A percentile compares a stretch with the other conserved stretches of the same genome.
phyloP scores from a whole-genome alignment of 2,329 filamentous ascomycete genomes.

The Geosmithia flava region DNA sequence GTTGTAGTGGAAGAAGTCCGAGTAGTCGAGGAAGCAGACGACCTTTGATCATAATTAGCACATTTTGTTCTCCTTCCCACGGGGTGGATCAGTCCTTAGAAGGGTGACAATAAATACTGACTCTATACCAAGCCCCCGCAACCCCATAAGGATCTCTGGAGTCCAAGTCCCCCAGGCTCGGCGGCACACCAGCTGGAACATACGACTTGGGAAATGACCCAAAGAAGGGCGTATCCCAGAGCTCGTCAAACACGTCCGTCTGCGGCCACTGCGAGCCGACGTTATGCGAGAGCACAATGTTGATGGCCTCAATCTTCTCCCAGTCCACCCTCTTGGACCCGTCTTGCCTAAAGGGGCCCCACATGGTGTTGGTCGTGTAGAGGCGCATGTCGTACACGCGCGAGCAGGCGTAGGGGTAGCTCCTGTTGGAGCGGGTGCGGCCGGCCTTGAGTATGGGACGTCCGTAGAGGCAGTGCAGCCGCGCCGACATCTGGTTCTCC shows the following conservation, averaged over 20 bases:
- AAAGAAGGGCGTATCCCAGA: conserved; percentile 44
- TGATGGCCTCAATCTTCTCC: conserved; percentile 67
- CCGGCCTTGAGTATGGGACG: conserved; percentile 34
- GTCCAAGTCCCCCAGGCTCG: conserved; percentile 29
- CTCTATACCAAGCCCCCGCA: conserved; percentile 58
- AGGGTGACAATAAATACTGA: conserved; percentile 18
- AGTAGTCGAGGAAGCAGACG: conserved; percentile 48
- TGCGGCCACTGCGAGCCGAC: conserved; percentile 34
- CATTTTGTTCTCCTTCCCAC: not conserved
- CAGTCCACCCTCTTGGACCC: conserved; percentile 54
- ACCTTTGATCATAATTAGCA: not conserved
- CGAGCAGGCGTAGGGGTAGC: conserved; percentile 51
- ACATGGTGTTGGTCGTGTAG: conserved; percentile 47
- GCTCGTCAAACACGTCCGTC: conserved; percentile 31
- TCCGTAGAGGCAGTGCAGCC: conserved; percentile 58
- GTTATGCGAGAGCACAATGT: conserved; percentile 57
- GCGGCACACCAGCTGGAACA: conserved; percentile 12
- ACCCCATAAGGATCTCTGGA: conserved; percentile 57
- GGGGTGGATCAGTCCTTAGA: not conserved
- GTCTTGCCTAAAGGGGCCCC: conserved; percentile 63
- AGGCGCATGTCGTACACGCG: conserved; percentile 64
- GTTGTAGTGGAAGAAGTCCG: conserved; percentile 62
- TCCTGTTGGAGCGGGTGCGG: conserved; percentile 20
- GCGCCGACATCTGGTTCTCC: conserved; percentile 52
- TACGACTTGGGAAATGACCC: conserved; percentile 35